Evolutionary conservation across 2,329 filamentous ascomycete genomes (phyloP).

Genomic region (Colletotrichum sp.): DNA sequence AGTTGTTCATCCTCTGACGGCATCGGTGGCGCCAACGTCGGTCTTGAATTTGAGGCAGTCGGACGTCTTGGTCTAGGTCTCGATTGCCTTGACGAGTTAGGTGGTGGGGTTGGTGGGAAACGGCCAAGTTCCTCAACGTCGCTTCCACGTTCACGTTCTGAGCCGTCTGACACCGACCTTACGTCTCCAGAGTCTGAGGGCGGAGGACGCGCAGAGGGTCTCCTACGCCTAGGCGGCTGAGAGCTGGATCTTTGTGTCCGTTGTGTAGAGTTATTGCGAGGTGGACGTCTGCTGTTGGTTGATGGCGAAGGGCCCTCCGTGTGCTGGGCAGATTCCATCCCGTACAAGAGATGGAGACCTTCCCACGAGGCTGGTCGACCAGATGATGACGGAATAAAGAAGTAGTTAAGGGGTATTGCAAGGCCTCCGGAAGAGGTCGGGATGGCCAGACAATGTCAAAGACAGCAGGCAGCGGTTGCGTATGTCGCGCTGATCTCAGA

Average conservation of each 20-base stretch:
- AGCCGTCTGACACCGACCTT: background rate
- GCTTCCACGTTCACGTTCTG: background rate
- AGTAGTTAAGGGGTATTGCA: background rate
- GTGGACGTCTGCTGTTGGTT: background rate
- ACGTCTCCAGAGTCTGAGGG: background rate
- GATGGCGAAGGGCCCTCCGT: slow-evolving; percentile 10
- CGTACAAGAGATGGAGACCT: background rate
- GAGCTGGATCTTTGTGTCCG: background rate
- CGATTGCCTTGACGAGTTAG: background rate
- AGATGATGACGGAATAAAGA: background rate
- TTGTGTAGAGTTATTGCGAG: background rate
- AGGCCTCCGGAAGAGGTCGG: background rate
- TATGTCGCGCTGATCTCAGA: slow-evolving; percentile 3
- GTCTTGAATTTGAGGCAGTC: background rate
- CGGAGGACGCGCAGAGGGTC: background rate
- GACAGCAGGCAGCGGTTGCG: background rate
- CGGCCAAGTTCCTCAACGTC: background rate
- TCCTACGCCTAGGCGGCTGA: background rate
- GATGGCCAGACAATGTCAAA: background rate
- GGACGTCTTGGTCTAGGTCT: background rate
- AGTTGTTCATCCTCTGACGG: slow-evolving; percentile 7
- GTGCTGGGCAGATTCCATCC: slow-evolving; percentile 18
- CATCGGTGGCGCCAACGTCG: background rate
- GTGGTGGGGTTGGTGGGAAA: background rate
- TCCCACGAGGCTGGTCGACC: background rate